Conservation (phyloP, 495 filamentous ascomycete species). For the Xylaria intraflava region DNA sequence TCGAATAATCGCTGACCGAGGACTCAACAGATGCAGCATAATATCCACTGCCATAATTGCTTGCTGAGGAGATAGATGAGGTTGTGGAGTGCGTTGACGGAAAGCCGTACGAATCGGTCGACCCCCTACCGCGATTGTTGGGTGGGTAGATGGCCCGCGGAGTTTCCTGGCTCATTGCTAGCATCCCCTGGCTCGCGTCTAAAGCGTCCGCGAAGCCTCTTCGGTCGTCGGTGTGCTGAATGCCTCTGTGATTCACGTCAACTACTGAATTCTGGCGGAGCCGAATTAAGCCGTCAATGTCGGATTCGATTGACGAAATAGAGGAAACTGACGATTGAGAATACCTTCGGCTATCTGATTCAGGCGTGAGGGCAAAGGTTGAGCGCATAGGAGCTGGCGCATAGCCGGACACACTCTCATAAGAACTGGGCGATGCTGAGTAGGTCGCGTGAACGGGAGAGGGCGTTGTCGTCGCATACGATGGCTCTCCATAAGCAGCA, state of each 20-base stretch:
- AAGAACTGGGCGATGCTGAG: constrained; percentile 62
- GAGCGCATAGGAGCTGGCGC: constrained; percentile 58
- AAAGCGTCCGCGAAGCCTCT: constrained; percentile 74
- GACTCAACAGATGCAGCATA: constrained; percentile 80
- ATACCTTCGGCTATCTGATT: constrained; percentile 66
- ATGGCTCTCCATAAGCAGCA: constrained; percentile 41
- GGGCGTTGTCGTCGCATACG: constrained; percentile 45
- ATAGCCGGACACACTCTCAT: constrained; percentile 53
- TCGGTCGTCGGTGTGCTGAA: constrained; percentile 52
- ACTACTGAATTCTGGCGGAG: constrained; percentile 50
- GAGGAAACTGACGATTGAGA: constrained; percentile 80
- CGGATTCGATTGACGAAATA: constrained; percentile 37
- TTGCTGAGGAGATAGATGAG: constrained; percentile 86
- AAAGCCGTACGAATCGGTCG: constrained; percentile 89
- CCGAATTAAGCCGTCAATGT: constrained; percentile 31
- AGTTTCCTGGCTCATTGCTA: constrained; percentile 87
- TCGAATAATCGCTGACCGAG: constrained; percentile 93
- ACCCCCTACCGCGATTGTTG: constrained; percentile 54
- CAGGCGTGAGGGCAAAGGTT: constrained; percentile 48
- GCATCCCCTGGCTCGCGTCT: constrained; percentile 78
- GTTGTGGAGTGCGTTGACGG: constrained; percentile 84
- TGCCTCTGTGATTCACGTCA: constrained; percentile 56
- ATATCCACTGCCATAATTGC: constrained; percentile 62
- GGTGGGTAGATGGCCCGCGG: constrained; percentile 82
- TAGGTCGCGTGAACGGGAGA: constrained; percentile 60